Base-by-base conservation (phyloP, 2,329 filamentous ascomycete genomes). In the Aureobasidium sp. region DNA sequence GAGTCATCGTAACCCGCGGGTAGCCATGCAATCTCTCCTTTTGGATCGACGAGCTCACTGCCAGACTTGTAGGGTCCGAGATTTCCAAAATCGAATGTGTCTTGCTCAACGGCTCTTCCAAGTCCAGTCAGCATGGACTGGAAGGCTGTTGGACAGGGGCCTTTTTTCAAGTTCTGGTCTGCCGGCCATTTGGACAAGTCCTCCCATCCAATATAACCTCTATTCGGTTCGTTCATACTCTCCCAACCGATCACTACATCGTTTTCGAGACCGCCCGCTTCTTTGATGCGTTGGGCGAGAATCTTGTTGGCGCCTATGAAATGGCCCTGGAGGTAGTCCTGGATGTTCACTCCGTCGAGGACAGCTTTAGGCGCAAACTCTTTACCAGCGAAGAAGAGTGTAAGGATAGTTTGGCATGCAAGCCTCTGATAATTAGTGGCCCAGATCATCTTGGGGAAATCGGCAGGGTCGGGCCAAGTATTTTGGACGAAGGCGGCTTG, bases 401-500 rank as follows among this genome's bases (percentile, higher is more conserved):
- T 95, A 67, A 96, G 97, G 61, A 97, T 89, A 40, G 89, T 90
- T 60, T 90, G 88, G 45, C 85, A 87, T 2, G 86, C 90, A 45
- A 97, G 76, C 21, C 93, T 81, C 57, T 83, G 86, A 69, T 98
- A 98, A 67, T 98, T 98, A 48, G 94, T 97, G 14, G 91, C 90
- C 93, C 93, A 98, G 55, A 97, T 91, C 94, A 98, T 98, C 73
- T 96, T 97, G 21, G 93, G 93, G 60, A 91, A 98, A 1, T 84
- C 79, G 22, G 84, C 84, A 7, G 90, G 89, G 17, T 95, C 80
- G 8, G 88, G 83, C 65, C 88, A 96, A 2, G 88, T 94, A 64
- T 97, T 98, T 50, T 98, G 93, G 6, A 98, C 91, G 56, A 97
- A 79, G 32, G 93, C 89, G 3, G 91, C 91, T 70, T 96, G 86